Evolutionary conservation across 1,284 basidiomycete species (phyloP), one percentile per base, ranked within the genome.

Genomic region (Coniferiporia sulphurascens): DNA sequence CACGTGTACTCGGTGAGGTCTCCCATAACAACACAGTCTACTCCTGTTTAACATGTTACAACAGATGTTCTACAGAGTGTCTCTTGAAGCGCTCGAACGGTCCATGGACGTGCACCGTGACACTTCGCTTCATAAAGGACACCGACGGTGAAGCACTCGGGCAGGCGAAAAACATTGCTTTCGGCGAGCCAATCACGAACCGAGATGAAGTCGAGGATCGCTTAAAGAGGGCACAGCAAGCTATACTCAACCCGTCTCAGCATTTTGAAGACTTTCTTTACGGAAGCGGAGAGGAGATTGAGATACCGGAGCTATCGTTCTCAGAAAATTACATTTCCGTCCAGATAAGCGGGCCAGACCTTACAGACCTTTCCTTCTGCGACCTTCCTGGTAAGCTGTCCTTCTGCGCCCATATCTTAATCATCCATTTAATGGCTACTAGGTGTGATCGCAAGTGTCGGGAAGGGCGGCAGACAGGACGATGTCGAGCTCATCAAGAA

Each of bases 331-430:
- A 76, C 35, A 80, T 91, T 17, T 85, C 81, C 0, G 65, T 91
- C 15, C 78, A 87, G 55, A 85, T 92, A 55, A 80, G 77, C 41
- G 89, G 89, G 0, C 77, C 78, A 0, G 82, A 85, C 12, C 77
- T 92, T 0, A 81, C 84, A 0, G 87, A 92, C 63, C 74, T 92
- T 0, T 86, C 87, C 0, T 91, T 92, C 48, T 73, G 78, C 9
- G 87, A 89, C 68, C 71, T 89, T 0, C 87, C 87, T n/a, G 84
- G 86, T 85, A 61, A 36, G 36, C 15, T 15, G 10, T 36, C 12
- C n/a, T 41, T 49, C 46, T 8, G 9, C n/a, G 21, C 32, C 2
- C 12, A 27, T 19, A 7, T 41, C 8, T 9, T 7, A 17, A 13
- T 15, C 1, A 63, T 54, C 5, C 5, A 50, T 64, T 78, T 87